phyloP scores from a whole-genome alignment of 169 alveolate genomes.

The Theileria parva region DNA sequence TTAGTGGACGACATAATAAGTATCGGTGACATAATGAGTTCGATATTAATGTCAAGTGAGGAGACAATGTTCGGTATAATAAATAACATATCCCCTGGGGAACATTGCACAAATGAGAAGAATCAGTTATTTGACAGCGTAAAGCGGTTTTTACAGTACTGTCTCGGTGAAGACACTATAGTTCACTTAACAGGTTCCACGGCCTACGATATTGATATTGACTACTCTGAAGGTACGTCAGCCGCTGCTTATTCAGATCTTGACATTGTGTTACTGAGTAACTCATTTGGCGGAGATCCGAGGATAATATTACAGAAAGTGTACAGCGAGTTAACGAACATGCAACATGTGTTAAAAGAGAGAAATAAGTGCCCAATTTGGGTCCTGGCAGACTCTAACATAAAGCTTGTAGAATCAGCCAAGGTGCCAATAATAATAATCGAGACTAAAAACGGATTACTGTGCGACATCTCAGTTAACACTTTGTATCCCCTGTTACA shows the following conservation, averaged over 20 bases:
- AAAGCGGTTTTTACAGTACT: conserved; percentile 47
- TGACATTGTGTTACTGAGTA: conserved; percentile 44
- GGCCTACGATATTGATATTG: conserved; percentile 61
- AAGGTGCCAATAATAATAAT: conserved; percentile 86
- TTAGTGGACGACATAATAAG: background rate
- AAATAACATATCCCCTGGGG: conserved; percentile 41
- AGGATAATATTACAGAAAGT: conserved; percentile 44
- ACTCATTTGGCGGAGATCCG: conserved; percentile 38
- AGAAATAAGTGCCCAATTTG: conserved; percentile 37
- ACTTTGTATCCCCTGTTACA: conserved; percentile 84
- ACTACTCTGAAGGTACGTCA: conserved; percentile 33
- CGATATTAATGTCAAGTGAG: conserved; percentile 48
- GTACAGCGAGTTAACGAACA: conserved; percentile 26
- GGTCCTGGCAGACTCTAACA: conserved; percentile 60
- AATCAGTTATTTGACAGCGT: conserved; percentile 36
- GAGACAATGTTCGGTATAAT: conserved; percentile 24
- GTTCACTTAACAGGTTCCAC: conserved; percentile 66
- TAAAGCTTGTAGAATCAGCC: conserved; percentile 85
- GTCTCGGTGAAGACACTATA: conserved; percentile 57
- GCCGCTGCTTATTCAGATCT: conserved; percentile 49
- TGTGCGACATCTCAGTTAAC: conserved; percentile 86
- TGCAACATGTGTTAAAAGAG: conserved; percentile 32
- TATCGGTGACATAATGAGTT: conserved; percentile 38
- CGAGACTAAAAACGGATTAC: conserved; percentile 74
- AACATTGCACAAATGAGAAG: conserved; percentile 40